Conservation (phyloP, 192 early-diverging fungal genomes). For the Mortierella claussenii region DNA sequence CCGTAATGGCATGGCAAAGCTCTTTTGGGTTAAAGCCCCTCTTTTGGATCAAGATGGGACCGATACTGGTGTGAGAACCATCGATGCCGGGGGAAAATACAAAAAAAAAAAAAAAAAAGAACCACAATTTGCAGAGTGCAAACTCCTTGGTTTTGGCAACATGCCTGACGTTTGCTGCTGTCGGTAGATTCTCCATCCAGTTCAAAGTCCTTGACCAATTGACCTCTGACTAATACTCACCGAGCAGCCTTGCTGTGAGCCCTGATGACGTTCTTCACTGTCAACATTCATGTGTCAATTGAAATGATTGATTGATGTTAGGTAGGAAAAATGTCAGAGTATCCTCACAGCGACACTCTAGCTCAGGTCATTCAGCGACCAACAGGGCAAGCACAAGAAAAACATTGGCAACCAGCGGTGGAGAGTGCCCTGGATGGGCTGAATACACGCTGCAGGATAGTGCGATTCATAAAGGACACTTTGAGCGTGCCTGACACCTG, state of each 20-base stretch:
- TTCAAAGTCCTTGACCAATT: slow-evolving; percentile 16
- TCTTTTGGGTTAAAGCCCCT: slow-evolving; percentile 33
- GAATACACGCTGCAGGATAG: slow-evolving; percentile 14
- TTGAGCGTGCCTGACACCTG: no score
- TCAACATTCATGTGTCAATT: no score
- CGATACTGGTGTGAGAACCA: slow-evolving; percentile 28
- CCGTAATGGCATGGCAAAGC: slow-evolving; percentile 32
- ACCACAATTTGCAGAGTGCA: no score
- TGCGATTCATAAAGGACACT: no score
- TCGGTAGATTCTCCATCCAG: not conserved
- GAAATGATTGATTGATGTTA: no score
- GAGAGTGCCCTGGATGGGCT: not conserved
- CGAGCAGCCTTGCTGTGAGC: slow-evolving; percentile 30
- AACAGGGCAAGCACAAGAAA: slow-evolving; percentile 11
- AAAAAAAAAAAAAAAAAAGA: slow-evolving; percentile 28
- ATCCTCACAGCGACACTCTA: slow-evolving; percentile 25
- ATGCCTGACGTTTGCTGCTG: no score
- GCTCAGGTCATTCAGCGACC: slow-evolving; percentile 4
- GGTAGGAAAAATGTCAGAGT: slow-evolving; percentile 21
- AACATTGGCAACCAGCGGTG: slow-evolving; percentile 8
- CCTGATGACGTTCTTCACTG: no score
- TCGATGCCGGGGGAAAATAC: slow-evolving; percentile 3
- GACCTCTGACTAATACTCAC: slow-evolving; percentile 30
- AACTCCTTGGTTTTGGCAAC: no score
- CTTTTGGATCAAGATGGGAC: slow-evolving; percentile 33